Percentiles rank a stretch among this genome's conserved stretches.
These are phyloP conservation scores for Pterocarpus macrocarpus DNA, from an alignment of 306 rosid genomes.

Conservation along the genomic window DNA sequence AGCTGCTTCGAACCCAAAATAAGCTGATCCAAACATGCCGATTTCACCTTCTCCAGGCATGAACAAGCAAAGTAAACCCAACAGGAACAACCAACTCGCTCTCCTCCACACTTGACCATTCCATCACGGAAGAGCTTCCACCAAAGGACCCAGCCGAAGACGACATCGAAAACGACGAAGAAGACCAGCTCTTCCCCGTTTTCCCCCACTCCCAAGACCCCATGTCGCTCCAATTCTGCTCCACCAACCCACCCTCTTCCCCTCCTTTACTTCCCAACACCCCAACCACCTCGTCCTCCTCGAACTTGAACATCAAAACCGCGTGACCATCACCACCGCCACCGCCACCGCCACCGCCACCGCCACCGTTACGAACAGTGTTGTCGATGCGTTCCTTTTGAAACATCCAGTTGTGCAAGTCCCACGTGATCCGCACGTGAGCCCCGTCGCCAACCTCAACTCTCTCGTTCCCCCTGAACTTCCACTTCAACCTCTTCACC, in stretches of 20 bases:
- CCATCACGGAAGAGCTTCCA: conserved; percentile 69
- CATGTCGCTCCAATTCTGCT: conserved; percentile 54
- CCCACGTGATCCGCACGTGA: conserved; percentile 78
- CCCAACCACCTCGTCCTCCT: conserved; percentile 44
- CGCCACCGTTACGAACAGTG: no score
- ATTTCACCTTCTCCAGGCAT: conserved; percentile 75
- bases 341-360: neutral
- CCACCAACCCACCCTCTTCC: neutral
- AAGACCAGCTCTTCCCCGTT: conserved; percentile 70
- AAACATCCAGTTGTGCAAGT: conserved; percentile 83
- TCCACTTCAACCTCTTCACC: conserved; percentile 77
- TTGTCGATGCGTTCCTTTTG: conserved; percentile 11
- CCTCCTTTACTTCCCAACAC: neutral
- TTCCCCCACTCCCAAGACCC: conserved; percentile 50
- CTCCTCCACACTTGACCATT: conserved; percentile 83
- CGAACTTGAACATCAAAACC: conserved; percentile 80
- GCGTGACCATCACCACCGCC: conserved; percentile 59
- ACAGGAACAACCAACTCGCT: conserved; percentile 66
- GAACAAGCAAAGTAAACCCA: conserved; percentile 75
- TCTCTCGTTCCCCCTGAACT: conserved; percentile 75
- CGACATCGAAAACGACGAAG: conserved; percentile 74
- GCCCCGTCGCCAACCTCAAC: conserved; percentile 55
- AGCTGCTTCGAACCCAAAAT: no score
- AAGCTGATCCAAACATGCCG: no score
- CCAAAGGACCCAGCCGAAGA: conserved; percentile 72